Base-by-base conservation (phyloP, 345 rosid species). In the Pelargonium nanum region DNA sequence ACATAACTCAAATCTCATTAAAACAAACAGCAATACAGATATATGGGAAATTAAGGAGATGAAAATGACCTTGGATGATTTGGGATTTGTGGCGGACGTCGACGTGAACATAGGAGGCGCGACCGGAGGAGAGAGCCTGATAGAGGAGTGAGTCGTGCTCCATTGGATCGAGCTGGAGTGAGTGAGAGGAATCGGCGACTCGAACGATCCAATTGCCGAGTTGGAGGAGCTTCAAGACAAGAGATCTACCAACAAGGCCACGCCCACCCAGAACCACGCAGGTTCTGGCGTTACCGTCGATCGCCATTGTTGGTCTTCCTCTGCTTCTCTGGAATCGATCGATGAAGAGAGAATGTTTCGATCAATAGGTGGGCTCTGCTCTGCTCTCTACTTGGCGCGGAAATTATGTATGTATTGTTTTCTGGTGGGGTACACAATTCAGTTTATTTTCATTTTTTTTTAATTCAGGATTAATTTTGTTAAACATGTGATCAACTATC, bases 181-280 rank as follows among this genome's bases (percentile, higher is more conserved):
- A 69, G 22, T 26, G 80, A 71, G 75, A 25, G 53, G 91, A 78
- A 75, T 89, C 96, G 60, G 89, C 91, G 75, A 92, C 83, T 24
- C 93, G 95, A 66, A 89, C 87, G 69, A 78, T 79, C 93, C 95
- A 92, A 65, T 55, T 62, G 58, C 86, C 83, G 68, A 82, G 83
- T 52, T 78, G 72, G 23, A 89, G 81, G 70, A 92, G 85, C 52
- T 73, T 68, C 28, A 68, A 59, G 60, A 92, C 93, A 20, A 89
- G 95, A 74, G 87, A 77, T 74, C 86, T 72, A 61, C 98, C 96
- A 8, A 84, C 53, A 73, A 86, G 83, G 1, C 98, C 91, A 56
- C 86, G 80, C 32, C 98, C 98, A 26, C 91, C 87, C 25, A 92
- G 74, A 54, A 92, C 96, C 68, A 81, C 91, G 77, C 96, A 87